Percentiles rank a stretch among this genome's conserved stretches.
phyloP scores from a whole-genome alignment of 2,329 filamentous ascomycete genomes.

The Colletotrichum nymphaeae region DNA sequence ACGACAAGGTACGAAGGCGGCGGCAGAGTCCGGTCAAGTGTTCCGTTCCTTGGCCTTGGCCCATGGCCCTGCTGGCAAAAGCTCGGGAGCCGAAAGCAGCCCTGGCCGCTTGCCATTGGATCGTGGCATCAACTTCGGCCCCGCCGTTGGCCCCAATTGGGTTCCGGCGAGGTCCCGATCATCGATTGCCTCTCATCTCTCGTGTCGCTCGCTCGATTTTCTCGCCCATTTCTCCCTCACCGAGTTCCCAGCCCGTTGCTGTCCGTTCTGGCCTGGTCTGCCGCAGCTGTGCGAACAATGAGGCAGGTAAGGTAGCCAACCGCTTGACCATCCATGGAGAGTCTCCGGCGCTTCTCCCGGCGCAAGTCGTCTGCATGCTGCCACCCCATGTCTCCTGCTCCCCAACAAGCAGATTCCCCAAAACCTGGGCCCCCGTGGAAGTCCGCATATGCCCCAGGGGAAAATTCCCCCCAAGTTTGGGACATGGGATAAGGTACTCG shows the following conservation, averaged over 20 bases:
- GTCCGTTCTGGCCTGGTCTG: background rate
- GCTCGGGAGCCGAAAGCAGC: conserved; percentile 15
- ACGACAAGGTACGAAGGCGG: background rate
- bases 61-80: conserved; percentile 20
- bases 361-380: background rate
- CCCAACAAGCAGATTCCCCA: background rate
- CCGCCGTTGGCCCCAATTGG: conserved; percentile 26
- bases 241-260: conserved; percentile 3
- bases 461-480: background rate
- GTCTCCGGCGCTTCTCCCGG: background rate
- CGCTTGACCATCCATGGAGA: background rate
- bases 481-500: background rate
- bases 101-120: conserved; percentile 12
- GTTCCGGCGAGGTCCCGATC: conserved; percentile 2
- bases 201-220: background rate
- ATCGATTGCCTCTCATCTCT: conserved; percentile 1
- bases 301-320: background rate
- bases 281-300: background rate
- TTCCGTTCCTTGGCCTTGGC: background rate
- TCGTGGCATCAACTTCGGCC: conserved; percentile 6
- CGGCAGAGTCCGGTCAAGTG: background rate
- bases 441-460: conserved; percentile 1
- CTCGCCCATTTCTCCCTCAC: conserved; percentile 22
- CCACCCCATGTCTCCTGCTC: background rate
- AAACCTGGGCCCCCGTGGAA: conserved; percentile 16